Evolutionary conservation across 371 early-diverging fungal genomes (phyloP).

Genomic region (Actinomortierella wolfii): DNA sequence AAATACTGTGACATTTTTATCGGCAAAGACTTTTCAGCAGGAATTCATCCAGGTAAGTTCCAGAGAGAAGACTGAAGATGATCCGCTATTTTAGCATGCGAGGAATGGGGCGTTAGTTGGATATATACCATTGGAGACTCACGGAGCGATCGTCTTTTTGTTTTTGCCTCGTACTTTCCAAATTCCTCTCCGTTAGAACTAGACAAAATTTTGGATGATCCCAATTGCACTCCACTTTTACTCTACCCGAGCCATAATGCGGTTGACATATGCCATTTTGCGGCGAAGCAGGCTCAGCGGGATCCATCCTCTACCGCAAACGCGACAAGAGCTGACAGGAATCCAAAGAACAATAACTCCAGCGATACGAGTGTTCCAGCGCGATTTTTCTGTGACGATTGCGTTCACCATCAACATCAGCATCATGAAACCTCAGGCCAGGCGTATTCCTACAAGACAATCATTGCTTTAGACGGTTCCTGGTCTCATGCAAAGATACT

Average conservation of each 20-base stretch:
- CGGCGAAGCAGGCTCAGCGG: background rate
- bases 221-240: constrained; percentile 31
- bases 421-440: background rate
- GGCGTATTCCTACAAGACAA: constrained; percentile 28
- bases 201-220: constrained; percentile 31
- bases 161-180: background rate
- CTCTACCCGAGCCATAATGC: constrained; percentile 41
- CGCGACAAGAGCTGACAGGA: background rate
- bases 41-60: constrained; percentile 26
- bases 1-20: constrained; percentile 45
- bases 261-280: constrained; percentile 23
- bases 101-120: too few relatives aligned
- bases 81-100: too few relatives aligned
- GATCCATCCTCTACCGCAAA: background rate
- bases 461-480: constrained; percentile 45
- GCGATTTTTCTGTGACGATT: constrained; percentile 26
- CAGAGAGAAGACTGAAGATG: background rate
- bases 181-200: constrained; percentile 15
- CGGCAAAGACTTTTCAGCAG: constrained; percentile 39
- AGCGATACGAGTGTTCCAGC: background rate
- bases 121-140: too few relatives aligned
- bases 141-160: too few relatives aligned
- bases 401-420: constrained; percentile 8
- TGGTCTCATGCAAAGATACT: constrained; percentile 48
- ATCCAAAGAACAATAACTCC: background rate